These are phyloP conservation scores for Trichoderma oligosporum DNA, from an alignment of 2,329 filamentous ascomycete species.

Conservation along the genomic window DNA sequence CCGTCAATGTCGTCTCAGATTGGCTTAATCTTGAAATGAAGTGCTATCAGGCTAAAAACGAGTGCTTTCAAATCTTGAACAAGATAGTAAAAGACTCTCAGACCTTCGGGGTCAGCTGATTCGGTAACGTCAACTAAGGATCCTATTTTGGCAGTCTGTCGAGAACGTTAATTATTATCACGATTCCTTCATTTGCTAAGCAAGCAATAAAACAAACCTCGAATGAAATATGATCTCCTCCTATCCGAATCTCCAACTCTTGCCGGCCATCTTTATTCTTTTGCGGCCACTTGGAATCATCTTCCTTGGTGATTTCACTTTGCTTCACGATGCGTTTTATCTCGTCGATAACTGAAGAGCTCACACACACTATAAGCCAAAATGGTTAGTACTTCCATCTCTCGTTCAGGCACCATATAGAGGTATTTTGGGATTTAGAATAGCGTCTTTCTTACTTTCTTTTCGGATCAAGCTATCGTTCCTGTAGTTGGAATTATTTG, in stretches of 20 bases:
- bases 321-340: conserved; percentile 97
- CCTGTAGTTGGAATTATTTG: conserved; percentile 99
- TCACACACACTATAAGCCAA: conserved; percentile 76
- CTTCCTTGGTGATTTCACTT: conserved; percentile 96
- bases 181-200: too few species aligned
- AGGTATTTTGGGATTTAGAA: background rate
- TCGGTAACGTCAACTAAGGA: conserved; percentile 96
- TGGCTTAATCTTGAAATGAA: conserved; percentile 95
- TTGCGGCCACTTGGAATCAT: conserved; percentile 96
- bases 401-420: background rate
- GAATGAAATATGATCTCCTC: conserved; percentile 95
- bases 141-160: conserved; percentile 95
- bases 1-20: conserved; percentile 49
- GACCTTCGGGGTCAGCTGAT: conserved; percentile 89
- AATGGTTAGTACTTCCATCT: background rate
- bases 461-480: conserved; percentile 98
- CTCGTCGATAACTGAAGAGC: conserved; percentile 82
- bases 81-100: conserved; percentile 97
- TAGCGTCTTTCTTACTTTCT: conserved; percentile 73
- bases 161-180: conserved; percentile 2
- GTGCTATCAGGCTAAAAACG: conserved; percentile 90
- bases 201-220: conserved; percentile 58
- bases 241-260: conserved; percentile 89
- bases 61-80: conserved; percentile 96
- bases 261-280: conserved; percentile 99